Evolutionary conservation across 2,329 filamentous ascomycete genomes (phyloP), one percentile per base, ranked within the genome.

Genomic region (Penicillium sp.): DNA sequence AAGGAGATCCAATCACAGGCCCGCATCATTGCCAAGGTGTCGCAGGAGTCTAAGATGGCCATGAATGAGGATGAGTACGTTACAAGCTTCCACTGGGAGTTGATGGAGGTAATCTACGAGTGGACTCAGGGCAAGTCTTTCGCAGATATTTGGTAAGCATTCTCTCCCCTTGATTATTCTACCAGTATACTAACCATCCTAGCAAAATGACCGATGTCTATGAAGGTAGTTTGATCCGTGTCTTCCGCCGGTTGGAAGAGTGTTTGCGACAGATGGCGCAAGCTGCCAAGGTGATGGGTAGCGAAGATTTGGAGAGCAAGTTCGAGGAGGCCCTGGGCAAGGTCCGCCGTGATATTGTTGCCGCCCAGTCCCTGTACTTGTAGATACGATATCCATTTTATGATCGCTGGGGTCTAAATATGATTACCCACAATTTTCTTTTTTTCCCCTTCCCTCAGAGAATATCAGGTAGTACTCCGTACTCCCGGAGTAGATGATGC

Each of bases 131-230:
- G 93, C 47, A 89, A 88, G 64, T 86, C 89, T 0, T 99, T 99
- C 78, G 86, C 89, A 0, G 87, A 96, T 65, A 97, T 99, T 60
- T 97, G 94, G 93, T 96, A 84, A 70, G 90, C 84, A 54, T 31
- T 35, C 14, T 54, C 35, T 25, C 33, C 28, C 25, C 38, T 25
- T 22, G 3, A 33, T 38, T 56, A 47, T 55, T 38, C 31, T 19
- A 44, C 45, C 37, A 36, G 28, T 51, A 37, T 59, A 60, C 60
- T 50, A 50, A 51, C 51, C 26, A 11, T 68, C 26, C 8, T 61
- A 96, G 93, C 77, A 96, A 96, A 90, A 97, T 99, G 92, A 97
- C 94, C 28, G 93, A 97, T 67, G 90, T 93, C 28, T 99, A 97
- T 75, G 94, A 99, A 78, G 94, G 94, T 57, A 97, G 91, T 56